phyloP scores from a whole-genome alignment of 176 grass and related monocot species.

The Musa itinerans region DNA sequence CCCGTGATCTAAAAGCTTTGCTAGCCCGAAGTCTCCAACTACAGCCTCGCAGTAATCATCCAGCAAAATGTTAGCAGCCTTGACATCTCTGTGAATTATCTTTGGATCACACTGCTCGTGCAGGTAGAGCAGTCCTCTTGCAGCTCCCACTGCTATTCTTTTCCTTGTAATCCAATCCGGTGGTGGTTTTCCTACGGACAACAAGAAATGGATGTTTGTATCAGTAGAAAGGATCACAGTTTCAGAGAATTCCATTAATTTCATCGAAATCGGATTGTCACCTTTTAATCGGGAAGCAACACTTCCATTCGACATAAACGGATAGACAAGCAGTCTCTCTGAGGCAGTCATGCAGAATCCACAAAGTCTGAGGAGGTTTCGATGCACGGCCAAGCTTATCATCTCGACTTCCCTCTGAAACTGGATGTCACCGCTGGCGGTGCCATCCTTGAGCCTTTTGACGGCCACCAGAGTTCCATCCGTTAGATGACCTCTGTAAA shows the following conservation, averaged over 20 bases:
- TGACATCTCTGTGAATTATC: slow-evolving; percentile 96
- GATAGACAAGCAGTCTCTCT: slow-evolving; percentile 90
- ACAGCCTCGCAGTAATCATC: slow-evolving; percentile 80
- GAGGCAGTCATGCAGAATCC: slow-evolving; percentile 91
- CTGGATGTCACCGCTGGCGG: slow-evolving; percentile 63
- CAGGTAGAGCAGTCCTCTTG: slow-evolving; percentile 77
- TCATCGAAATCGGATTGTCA: slow-evolving; percentile 14
- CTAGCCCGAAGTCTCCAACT: slow-evolving; percentile 85
- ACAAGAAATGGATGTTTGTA: slow-evolving; percentile 10
- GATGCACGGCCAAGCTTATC: slow-evolving; percentile 88
- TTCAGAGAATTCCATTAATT: neutral
- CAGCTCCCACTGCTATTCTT: slow-evolving; percentile 77
- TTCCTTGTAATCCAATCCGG: slow-evolving; percentile 89
- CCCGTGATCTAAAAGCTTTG: slow-evolving; percentile 80
- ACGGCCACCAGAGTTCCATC: slow-evolving; percentile 84
- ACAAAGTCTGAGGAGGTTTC: slow-evolving; percentile 70
- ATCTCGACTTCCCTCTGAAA: slow-evolving; percentile 92
- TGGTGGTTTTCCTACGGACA: slow-evolving; percentile 59
- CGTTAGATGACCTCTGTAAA: slow-evolving; percentile 68
- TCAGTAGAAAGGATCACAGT: neutral
- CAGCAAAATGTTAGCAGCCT: slow-evolving; percentile 82
- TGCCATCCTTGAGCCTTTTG: slow-evolving; percentile 87
- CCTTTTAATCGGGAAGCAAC: slow-evolving; percentile 88
- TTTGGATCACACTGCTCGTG: slow-evolving; percentile 98
- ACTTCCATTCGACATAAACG: slow-evolving; percentile 96